phyloP scores from a whole-genome alignment of 2,329 filamentous ascomycete species.

The Scytalidium lignicola region DNA sequence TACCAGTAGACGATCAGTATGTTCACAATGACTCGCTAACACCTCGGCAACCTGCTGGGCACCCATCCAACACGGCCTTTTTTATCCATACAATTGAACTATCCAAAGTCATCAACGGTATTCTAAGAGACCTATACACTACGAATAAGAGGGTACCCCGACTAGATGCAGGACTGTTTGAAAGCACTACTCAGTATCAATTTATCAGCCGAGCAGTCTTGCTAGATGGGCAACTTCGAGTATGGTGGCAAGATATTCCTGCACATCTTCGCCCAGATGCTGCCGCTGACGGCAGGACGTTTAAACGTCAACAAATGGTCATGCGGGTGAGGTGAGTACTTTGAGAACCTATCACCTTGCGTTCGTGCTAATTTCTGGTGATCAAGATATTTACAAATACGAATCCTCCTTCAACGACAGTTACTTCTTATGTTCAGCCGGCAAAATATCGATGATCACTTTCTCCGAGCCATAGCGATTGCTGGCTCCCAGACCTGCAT shows the following conservation, averaged over 20 bases:
- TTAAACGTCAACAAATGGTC: neutral
- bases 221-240: neutral
- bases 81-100: conserved; percentile 1
- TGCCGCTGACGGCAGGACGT: neutral
- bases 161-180: neutral
- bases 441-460: neutral
- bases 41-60: neutral
- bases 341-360: neutral
- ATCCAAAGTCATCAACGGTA: neutral
- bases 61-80: neutral
- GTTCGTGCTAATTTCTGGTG: neutral
- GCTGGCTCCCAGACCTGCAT: neutral
- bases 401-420: neutral
- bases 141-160: neutral
- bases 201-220: neutral
- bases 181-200: neutral
- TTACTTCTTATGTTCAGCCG: neutral
- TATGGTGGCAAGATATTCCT: neutral
- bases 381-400: neutral
- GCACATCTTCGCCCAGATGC: neutral
- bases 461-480: neutral
- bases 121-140: neutral
- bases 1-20: conserved; percentile 27
- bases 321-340: neutral
- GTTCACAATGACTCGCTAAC: neutral